Base-by-base conservation (phyloP, 768 basidiomycete species). In the Suillus placidus region DNA sequence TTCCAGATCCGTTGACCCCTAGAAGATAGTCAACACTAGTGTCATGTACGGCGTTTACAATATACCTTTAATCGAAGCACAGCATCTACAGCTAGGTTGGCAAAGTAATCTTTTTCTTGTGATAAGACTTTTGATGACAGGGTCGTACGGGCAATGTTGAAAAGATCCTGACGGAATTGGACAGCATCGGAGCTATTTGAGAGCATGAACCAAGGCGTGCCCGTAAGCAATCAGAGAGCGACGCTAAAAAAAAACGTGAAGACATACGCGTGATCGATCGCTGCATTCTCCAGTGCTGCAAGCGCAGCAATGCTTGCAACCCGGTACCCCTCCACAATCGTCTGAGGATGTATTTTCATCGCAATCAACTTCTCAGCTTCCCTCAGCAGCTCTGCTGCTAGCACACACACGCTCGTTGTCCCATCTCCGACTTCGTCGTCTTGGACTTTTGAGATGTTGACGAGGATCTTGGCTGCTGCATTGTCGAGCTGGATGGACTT, bases 401-500 rank as follows among this genome's bases (percentile, higher is more conserved):
- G 79, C 18, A 99, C 97, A 62, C 93, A 95, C 34, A 99, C 94
- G 60, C 84, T 88, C 23, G 94, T 96, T 45, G 94, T 96, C 51
- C 94, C 97, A 79, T 99, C 97, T 26, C 97, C 97, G 55, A 99
- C 90, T 78, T 99, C 97, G 75, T 99, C 97, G 76, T 99, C 97
- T 80, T 99, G 97, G n/a, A 99, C 97, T 76, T 99, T 99, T 1
- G 95, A 97, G 78, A 99, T 99, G 80, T 99, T 99, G 72, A 99
- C 97, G 63, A 99, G 86, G 77, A 99, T 98, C 84, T 99, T 99
- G 47, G 97, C 97, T 2, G 97, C 97, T 6, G 97, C 93, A 76
- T 99, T 99, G 80, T 99, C 97, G 68, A 99, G 88, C 72, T 95
- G 92, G 72, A 99, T 99, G 56, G 93, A 90, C 77, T 98, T 99